Evolutionary conservation across 768 basidiomycete species (phyloP), one percentile per base, ranked within the genome.

Genomic region (Suillus placidus): DNA sequence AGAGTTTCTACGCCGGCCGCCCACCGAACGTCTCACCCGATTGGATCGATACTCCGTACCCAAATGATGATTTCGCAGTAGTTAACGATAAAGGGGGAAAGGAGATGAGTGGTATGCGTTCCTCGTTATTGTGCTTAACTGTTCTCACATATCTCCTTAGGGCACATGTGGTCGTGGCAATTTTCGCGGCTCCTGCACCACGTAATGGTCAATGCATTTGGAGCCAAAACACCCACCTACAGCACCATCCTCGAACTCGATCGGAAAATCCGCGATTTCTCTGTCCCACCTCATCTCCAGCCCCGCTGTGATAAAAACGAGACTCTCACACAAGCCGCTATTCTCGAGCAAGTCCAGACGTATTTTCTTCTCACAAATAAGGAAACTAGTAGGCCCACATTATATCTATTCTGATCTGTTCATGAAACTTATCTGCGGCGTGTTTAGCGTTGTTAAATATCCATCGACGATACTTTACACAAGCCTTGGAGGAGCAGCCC

Each of bases 381-480:
- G 68, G 87, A 88, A 73, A 78, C 77, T 30, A 81, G 87, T 84
- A 60, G 63, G 80, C 74, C 10, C 45, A 60, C 26, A 20, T 18
- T 32, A 55, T 52, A 34, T 56, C 32, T 37, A 13, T n/a, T 10
- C 1, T 60, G 56, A 20, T 45, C 5, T 61, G 43, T 37, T 14
- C 13, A 20, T 30, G 26, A 18, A 26, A 26, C 62, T 64, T 30
- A 64, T 64, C 49, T 42, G 54, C 12, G 54, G 34, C n/a, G 3
- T 30, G 18, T 40, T 0, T 64, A 89, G 89, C 84, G 0, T 78
- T 91, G 40, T 76, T 91, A 37, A 86, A 86, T 69, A 79, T 92
- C 18, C 90, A 91, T 71, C 81, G 90, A 35, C 80, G 85, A 18
- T 90, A 89, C 73, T 88, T 91, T 70, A 86, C 86, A 2, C 87